Base-by-base conservation (phyloP, 805 yeast genomes). In the Teunomyces cretensis region DNA sequence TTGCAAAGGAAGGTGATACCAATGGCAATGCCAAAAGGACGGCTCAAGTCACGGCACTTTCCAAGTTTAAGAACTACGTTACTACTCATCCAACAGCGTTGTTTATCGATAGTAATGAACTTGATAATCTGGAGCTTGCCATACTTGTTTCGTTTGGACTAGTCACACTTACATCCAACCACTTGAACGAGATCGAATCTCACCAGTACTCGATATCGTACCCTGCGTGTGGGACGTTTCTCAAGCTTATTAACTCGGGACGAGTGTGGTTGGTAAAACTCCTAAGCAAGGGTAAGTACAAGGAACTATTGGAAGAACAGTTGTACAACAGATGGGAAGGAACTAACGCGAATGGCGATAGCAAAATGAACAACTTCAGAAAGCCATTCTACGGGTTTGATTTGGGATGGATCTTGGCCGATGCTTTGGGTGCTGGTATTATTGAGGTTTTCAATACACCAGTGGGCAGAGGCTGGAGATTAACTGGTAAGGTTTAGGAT, bases 401-500 rank as follows among this genome's bases (percentile, higher is more conserved):
- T 47, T 54, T 79, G 33, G 53, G 66, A 27, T 81, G 83, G 81
- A 56, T 72, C 1, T 51, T 80, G 11, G 78, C 81, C 13, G 75
- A 74, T 43, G 68, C 79, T 41, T 62, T 72, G 42, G 86, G 85
- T 0, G 61, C 72, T 17, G 86, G 85, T 0, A 54, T 69, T 1
- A 57, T 76, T 2, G 84, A 80, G 51, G 76, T 75, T 7, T 78
- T 78, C 53, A 69, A 70, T 38, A 76, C 84, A 0, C 78, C 79
- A 1, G 78, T 74, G 1, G 83, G 83, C 0, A 59, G 81, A 39
- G 83, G 84, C 2, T 78, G 84, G 84, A 70, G 73, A 54, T 61
- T 78, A 39, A 72, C 83, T 7, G 81, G 82, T 1, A 76, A 75
- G 46, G 61, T 67, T 15, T 70, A 53, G 53, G 22, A 11, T 2